Percentiles rank a stretch among this genome's conserved stretches.
Evolutionary conservation across 345 rosid genomes (phyloP).

Genomic region (Citrus maxima): DNA sequence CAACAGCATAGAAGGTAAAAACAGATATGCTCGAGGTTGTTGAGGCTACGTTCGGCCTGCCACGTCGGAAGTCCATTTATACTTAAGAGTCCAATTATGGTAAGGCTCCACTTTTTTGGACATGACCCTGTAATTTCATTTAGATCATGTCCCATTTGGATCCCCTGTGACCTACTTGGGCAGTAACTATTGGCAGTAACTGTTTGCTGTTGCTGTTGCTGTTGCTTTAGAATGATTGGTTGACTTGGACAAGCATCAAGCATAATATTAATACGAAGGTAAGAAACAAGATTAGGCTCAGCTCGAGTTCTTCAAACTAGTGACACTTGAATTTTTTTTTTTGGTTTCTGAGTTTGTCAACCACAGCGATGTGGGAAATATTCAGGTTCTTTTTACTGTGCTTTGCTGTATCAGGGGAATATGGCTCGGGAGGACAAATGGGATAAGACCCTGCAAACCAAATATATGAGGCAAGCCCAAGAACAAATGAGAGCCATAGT

Average conservation of each 20-base stretch:
- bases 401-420: no score
- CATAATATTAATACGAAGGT: no score
- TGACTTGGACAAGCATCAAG: background rate
- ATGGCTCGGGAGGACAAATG: no score
- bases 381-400: no score
- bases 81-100: constrained; percentile 67
- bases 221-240: background rate
- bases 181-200: background rate
- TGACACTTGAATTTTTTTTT: no score
- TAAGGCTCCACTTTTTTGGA: constrained; percentile 17
- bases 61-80: constrained; percentile 55
- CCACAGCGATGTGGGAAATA: no score
- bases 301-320: no score
- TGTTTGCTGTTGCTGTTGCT: background rate
- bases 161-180: background rate
- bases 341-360: no score
- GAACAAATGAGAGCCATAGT: no score
- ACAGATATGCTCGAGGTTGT: constrained; percentile 69
- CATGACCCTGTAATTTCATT: background rate
- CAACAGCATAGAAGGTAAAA: constrained; percentile 57
- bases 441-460: no score
- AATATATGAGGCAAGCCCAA: no score
- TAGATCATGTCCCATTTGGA: background rate
- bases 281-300: no score
- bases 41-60: constrained; percentile 60